Base-by-base conservation (phyloP, 179 eudicot genomes). In the Pouteria campechiana region DNA sequence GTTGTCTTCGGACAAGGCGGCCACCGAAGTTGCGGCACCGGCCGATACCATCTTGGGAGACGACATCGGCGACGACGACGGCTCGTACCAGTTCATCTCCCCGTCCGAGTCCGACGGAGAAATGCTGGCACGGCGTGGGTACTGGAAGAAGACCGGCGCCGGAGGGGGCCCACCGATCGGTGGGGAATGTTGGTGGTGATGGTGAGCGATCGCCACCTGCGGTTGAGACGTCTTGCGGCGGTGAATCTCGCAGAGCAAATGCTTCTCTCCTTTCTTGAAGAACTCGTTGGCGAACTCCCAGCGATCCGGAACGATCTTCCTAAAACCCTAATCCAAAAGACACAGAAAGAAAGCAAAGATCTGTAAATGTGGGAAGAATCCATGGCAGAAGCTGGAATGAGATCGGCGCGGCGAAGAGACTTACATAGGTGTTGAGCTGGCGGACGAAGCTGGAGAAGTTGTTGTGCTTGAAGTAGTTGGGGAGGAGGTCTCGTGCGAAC, bases 221-320 rank as follows among this genome's bases (percentile, higher is more conserved):
- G 49, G 70, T 34, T 77, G 81, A 16, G 78, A 50, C 6, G 92
- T 77, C 48, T 81, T 81, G 13, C 92, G 52, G 3, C 92, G 54
- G 61, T 84, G 92, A 61, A 84, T 84, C 63, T 84, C 95, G 31
- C 92, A 75, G 0, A 84, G 68, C 21, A 84, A 52, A 43, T 75
- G 87, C 50, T 81, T 81, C 15, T 84, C 76, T 1, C 95, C 95
- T 56, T 63, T 75, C 37, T 73, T 77, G 79, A 84, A 84, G 54
- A 38, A 81, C 53, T 84, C 87, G 27, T 84, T 84, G 0, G 87
- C 92, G 17, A 84, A 84, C 54, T 84, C 95, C 95, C 95, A 84
- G 48, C 92, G 59, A 53, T 84, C 95, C 17, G 88, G 79, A 5
- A 85, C 95, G 8, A 73, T 76, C 68, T 86, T 86, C 41, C 89